phyloP scores from a whole-genome alignment of 192 early-diverging fungal genomes.

The Powellomyces hirtus region DNA sequence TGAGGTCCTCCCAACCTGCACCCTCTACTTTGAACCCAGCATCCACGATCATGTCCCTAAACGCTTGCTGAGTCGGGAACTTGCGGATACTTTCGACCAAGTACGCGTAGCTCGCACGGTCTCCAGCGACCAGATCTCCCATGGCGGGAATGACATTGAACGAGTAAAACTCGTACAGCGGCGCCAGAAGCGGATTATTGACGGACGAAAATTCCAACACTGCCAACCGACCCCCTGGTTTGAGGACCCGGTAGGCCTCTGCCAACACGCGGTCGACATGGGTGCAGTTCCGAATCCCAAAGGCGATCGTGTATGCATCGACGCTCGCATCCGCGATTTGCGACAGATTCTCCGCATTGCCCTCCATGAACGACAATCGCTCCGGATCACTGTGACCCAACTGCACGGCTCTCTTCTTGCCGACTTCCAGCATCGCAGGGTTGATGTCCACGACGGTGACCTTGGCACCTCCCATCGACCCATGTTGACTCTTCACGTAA shows the following conservation, averaged over 20 bases:
- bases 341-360: slow-evolving; percentile 86
- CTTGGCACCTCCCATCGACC: slow-evolving; percentile 43
- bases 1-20: slow-evolving; percentile 88
- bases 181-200: slow-evolving; percentile 79
- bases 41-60: slow-evolving; percentile 86
- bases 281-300: slow-evolving; percentile 98
- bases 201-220: slow-evolving; percentile 92
- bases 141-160: slow-evolving; percentile 91
- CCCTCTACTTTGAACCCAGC: slow-evolving; percentile 89
- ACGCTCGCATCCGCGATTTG: slow-evolving; percentile 72
- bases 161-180: slow-evolving; percentile 87
- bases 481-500: slow-evolving; percentile 71
- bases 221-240: slow-evolving; percentile 95
- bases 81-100: slow-evolving; percentile 94
- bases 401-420: slow-evolving; percentile 58
- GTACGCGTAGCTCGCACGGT: slow-evolving; percentile 93
- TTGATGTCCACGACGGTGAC: slow-evolving; percentile 97
- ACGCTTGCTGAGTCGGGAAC: slow-evolving; percentile 87
- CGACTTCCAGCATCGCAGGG: slow-evolving; percentile 91
- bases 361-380: slow-evolving; percentile 70
- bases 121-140: slow-evolving; percentile 83
- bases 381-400: slow-evolving; percentile 30
- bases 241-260: slow-evolving; percentile 92
- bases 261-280: slow-evolving; percentile 81
- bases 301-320: slow-evolving; percentile 96